A percentile compares a stretch with the other conserved stretches of the same genome.
Conservation (phyloP, 2,329 filamentous ascomycete species). For the Colletotrichum sp. region DNA sequence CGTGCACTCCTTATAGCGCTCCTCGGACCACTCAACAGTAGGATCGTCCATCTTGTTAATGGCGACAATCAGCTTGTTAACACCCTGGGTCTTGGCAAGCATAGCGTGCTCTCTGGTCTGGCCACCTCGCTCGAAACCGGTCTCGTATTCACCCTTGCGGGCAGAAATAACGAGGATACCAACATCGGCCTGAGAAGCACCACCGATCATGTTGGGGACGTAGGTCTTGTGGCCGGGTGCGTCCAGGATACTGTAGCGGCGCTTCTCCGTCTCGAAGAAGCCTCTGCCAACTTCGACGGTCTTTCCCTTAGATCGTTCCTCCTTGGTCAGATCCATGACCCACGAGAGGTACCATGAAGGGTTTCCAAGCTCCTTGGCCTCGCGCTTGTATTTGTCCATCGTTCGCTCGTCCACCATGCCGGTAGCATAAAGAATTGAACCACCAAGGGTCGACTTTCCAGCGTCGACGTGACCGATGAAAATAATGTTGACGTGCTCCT, state of each 20-base stretch:
- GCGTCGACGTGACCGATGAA: conserved; percentile 99
- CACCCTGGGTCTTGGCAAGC: conserved; percentile 96
- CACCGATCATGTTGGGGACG: conserved; percentile 97
- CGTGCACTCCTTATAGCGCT: conserved; percentile 91
- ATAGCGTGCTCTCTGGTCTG: conserved; percentile 98
- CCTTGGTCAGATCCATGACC: conserved; percentile 96
- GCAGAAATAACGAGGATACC: conserved; percentile 96
- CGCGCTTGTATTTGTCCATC: conserved; percentile 96
- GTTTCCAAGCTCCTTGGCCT: conserved; percentile 94
- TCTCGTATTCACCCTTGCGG: conserved; percentile 98
- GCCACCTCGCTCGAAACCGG: conserved; percentile 93
- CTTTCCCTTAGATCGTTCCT: conserved; percentile 95
- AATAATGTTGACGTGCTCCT: conserved; percentile 92
- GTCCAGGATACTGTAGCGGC: conserved; percentile 94
- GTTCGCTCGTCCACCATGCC: conserved; percentile 99
- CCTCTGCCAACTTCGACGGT: conserved; percentile 96
- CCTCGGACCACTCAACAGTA: conserved; percentile 95
- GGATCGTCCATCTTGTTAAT: conserved; percentile 99
- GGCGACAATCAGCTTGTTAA: conserved; percentile 92
- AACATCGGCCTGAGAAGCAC: conserved; percentile 90
- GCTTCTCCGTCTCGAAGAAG: conserved; percentile 96
- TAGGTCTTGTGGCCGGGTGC: conserved; percentile 98
- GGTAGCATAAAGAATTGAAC: conserved; percentile 89
- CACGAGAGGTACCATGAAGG: conserved; percentile 99
- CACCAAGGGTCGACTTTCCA: conserved; percentile 95